These are phyloP conservation scores for Naganishia antarctica DNA, from an alignment of 768 basidiomycete species.

Conservation along the genomic window DNA sequence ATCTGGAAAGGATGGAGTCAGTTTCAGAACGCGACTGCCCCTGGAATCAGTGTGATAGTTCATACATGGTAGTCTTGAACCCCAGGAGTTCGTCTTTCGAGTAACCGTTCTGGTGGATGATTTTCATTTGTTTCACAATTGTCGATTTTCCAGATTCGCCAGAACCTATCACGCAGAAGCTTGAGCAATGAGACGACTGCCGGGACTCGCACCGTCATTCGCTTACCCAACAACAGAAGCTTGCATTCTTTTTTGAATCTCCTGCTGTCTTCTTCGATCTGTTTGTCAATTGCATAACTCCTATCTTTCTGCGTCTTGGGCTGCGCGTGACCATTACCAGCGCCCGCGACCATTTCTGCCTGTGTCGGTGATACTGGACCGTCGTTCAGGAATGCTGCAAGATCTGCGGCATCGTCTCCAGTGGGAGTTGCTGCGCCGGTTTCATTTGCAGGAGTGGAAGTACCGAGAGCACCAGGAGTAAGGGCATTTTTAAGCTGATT, in stretches of 20 bases:
- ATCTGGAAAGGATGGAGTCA: no score
- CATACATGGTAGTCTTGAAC: conserved; percentile 74
- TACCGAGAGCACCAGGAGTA: conserved; percentile 1
- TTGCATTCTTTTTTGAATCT: conserved; percentile 83
- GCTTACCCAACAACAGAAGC: conserved; percentile 81
- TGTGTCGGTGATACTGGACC: conserved; percentile 34
- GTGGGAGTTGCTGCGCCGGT: conserved; percentile 18
- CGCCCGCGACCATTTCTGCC: conserved; percentile 21
- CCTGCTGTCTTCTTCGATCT: conserved; percentile 78
- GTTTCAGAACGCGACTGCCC: no score
- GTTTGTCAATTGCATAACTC: conserved; percentile 62
- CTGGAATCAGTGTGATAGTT: no score
- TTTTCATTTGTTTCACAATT: conserved; percentile 98
- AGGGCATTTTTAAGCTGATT: not conserved
- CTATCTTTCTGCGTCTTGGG: conserved; percentile 38
- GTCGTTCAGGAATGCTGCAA: conserved; percentile 27
- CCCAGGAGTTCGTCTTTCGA: conserved; percentile 67
- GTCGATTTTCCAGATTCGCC: conserved; percentile 94
- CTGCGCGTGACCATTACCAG: conserved; percentile 24
- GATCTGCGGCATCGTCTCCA: conserved; percentile 24
- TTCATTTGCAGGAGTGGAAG: conserved; percentile 20
- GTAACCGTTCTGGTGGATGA: conserved; percentile 91
- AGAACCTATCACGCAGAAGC: conserved; percentile 58
- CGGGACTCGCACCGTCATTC: conserved; percentile 21
- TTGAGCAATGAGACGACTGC: not conserved